Base-by-base conservation (phyloP, 352 stramenopile genomes). In the Phytopythium sindhum region DNA sequence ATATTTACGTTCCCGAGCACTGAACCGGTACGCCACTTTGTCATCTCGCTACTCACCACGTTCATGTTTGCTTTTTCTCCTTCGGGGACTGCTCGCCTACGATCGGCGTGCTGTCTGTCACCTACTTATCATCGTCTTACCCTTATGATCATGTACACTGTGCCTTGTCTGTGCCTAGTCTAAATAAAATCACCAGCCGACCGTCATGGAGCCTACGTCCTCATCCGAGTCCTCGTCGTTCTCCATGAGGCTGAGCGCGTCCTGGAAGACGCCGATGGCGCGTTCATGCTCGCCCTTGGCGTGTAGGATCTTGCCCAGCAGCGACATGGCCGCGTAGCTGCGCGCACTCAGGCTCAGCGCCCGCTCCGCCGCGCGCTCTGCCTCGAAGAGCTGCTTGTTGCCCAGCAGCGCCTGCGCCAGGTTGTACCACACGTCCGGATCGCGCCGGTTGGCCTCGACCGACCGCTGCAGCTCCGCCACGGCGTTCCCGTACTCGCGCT, bases 261-360 rank as follows among this genome's bases (percentile, higher is more conserved):
- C 78, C 52, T 83, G 82, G 65, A 95, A 95, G 21, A 91, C 73
- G 23, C 85, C 64, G 41, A 93, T 88, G 24, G 84, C 84, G 61
- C 79, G 75, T 60, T 93, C 84, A 67, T 93, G 81, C 47, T 93
- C 83, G 39, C 86, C 86, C 58, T 84, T 84, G 3, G 86, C 74
- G 61, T 95, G 82, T 50, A 95, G 65, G 42, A 95, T 92, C 73
- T 93, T 95, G 54, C 86, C 86, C 24, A 93, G 67, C 54, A 93
- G 74, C 41, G 86, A 90, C 59, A 92, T 66, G 19, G 75, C 78
- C 42, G 78, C 68, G 62, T 93, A 91, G 64, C 81, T 93, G 37
- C 83, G 77, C 4, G 68, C 64, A 7, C 61, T 75, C 14, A 91
- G 64, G 12, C 80, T 71, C 28, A 93, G 66, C 9, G 81, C 80